Base-by-base conservation (phyloP, 805 yeast species). In the Yarrowia alimentaria region DNA sequence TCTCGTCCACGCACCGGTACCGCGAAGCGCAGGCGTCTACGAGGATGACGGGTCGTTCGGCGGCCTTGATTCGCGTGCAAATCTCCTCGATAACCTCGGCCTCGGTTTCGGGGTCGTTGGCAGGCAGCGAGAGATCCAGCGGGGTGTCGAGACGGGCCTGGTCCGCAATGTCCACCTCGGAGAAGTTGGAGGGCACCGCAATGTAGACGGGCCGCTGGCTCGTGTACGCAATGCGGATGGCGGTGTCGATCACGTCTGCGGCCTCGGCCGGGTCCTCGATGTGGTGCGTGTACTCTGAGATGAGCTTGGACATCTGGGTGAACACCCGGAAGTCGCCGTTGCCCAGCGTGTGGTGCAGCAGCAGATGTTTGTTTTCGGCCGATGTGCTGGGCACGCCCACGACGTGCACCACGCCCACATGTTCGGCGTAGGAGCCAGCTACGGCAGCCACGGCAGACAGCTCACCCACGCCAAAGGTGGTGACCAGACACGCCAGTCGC, bases 391-490 rank as follows among this genome's bases (percentile, higher is more conserved):
- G 95, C 53, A 84, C 85, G 65, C 95, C 95, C 34, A 86, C 95
- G 60, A 86, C 77, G 70, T 86, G 94, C 57, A 86, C 70, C 58
- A 85, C 68, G 60, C 93, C 93, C 56, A 87, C 90, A 69, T 86
- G 94, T 69, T 87, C 95, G 56, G 95, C 90, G 69, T 80, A 86
- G 48, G 93, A 74, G 60, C 95, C 95, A 35, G 90, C 95, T 64
- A 87, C 76, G 61, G 93, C 95, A 68, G 85, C 85, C 60, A 85
- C 72, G 10, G 94, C 91, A 21, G 85, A 77, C 63, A 85, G 75
- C 68, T 85, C 95, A 66, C 95, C 95, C 52, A 86, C 95, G 69
- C 95, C 95, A 65, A 86, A 86, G 45, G 95, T 86, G 65, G 95
- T 86, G 62, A 85, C 74, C 45, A 86, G 58, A 59, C 85, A 82